phyloP scores from a whole-genome alignment of 148 eudicot species.

The Chenopodium berlandieri region DNA sequence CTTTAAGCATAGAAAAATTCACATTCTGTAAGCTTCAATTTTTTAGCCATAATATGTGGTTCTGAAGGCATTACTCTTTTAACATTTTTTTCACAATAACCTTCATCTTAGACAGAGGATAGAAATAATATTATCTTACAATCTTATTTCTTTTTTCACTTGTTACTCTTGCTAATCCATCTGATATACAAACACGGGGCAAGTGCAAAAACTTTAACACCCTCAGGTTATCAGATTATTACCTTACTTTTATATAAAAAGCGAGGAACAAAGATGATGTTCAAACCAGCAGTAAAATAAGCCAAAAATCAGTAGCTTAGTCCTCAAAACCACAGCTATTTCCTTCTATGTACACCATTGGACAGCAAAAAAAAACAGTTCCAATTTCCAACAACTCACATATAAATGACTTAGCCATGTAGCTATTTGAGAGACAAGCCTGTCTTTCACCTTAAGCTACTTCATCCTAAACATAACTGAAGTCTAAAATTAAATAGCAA shows the following conservation, averaged over 20 bases:
- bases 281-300: background rate
- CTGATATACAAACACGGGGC: background rate
- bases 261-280: background rate
- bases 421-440: background rate
- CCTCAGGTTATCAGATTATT: background rate
- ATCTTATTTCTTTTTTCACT: background rate
- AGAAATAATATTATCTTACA: background rate
- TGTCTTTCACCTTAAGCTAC: too few relatives aligned
- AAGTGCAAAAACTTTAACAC: background rate
- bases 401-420: background rate
- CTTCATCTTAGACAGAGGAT: background rate
- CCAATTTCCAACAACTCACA: background rate
- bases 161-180: background rate
- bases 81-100: too few relatives aligned
- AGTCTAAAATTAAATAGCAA: too few relatives aligned
- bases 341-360: background rate
- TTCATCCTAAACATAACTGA: too few relatives aligned
- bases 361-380: background rate
- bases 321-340: background rate
- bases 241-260: too few relatives aligned
- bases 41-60: background rate
- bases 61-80: too few relatives aligned
- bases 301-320: background rate
- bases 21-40: background rate
- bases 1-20: background rate